These are phyloP conservation scores for Salix udensis DNA, from an alignment of 345 rosid species.

Conservation along the genomic window DNA sequence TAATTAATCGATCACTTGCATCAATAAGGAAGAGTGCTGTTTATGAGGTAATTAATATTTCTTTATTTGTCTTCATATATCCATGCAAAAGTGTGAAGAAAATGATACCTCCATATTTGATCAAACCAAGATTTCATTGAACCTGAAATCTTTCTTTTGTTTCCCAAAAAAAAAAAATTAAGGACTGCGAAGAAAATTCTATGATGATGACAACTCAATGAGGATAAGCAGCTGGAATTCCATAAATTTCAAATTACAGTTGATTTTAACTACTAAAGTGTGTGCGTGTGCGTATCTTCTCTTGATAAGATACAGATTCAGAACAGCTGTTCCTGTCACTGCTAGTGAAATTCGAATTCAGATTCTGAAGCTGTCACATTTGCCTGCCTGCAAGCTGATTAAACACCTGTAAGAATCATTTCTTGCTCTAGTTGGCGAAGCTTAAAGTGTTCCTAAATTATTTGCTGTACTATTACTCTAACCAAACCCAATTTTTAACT, in stretches of 20 bases:
- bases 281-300: not conserved
- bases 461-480: too few species aligned
- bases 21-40: not conserved
- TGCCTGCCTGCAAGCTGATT: too few species aligned
- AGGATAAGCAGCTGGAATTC: not conserved
- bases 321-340: not conserved
- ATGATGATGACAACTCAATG: not conserved
- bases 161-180: not conserved
- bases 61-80: not conserved
- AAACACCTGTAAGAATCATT: too few species aligned
- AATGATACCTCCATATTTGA: not conserved
- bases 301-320: not conserved
- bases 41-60: too few species aligned
- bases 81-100: not conserved
- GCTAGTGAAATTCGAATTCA: not conserved
- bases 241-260: not conserved
- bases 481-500: too few species aligned
- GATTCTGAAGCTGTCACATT: not conserved
- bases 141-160: not conserved
- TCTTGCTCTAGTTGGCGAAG: not conserved
- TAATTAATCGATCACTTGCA: not conserved
- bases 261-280: not conserved
- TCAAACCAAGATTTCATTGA: too few species aligned
- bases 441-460: not conserved
- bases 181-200: not conserved